phyloP scores from a whole-genome alignment of 2,329 filamentous ascomycete genomes.

The Aspergillus flavus region DNA sequence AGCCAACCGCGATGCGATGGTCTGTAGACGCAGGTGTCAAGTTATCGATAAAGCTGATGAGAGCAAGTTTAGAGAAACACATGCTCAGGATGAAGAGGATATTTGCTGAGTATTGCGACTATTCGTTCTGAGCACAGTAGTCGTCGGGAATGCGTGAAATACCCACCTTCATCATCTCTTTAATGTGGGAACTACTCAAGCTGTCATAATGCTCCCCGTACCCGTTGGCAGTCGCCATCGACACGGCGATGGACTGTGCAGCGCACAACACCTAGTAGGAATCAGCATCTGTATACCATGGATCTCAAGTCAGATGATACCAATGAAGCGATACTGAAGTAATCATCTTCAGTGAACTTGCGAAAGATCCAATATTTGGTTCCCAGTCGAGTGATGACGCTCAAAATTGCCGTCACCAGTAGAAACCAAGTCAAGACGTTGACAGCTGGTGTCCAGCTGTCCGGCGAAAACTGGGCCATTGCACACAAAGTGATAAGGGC shows the following conservation, averaged over 20 bases:
- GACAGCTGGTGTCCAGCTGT: slow-evolving; percentile 21
- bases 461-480: slow-evolving; percentile 4
- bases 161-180: slow-evolving; percentile 25
- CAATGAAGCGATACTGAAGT: slow-evolving; percentile 23
- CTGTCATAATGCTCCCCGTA: slow-evolving; percentile 23
- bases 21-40: slow-evolving; percentile 25
- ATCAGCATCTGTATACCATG: neutral
- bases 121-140: neutral
- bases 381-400: slow-evolving; percentile 27
- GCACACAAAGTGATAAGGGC: neutral
- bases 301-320: slow-evolving; percentile 6
- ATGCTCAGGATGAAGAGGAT: slow-evolving; percentile 27
- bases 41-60: slow-evolving; percentile 27
- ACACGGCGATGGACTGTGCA: slow-evolving; percentile 26
- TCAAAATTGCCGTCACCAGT: slow-evolving; percentile 27
- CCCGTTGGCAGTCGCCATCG: slow-evolving; percentile 25
- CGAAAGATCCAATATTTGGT: slow-evolving; percentile 29
- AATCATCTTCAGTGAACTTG: slow-evolving; percentile 27
- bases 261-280: slow-evolving; percentile 13
- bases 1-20: slow-evolving; percentile 17
- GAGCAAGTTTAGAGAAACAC: slow-evolving; percentile 27
- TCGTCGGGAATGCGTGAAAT: neutral
- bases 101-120: slow-evolving; percentile 28
- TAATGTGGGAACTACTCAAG: slow-evolving; percentile 12
- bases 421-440: slow-evolving; percentile 32